Base-by-base conservation (phyloP, 2,329 filamentous ascomycete species). In the Diaporthe ilicicola region DNA sequence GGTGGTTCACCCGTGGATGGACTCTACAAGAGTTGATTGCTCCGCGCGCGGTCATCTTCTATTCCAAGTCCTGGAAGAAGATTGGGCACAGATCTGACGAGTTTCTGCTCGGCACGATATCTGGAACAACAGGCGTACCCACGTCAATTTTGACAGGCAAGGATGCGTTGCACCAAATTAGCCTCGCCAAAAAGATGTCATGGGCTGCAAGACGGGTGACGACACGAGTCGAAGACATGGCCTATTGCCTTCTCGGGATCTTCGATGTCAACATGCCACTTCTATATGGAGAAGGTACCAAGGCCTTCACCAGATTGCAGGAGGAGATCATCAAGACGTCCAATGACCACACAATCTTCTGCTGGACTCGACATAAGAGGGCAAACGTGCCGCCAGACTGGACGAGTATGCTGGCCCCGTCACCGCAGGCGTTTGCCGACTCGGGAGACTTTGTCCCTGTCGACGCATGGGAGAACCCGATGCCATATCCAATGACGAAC, bases 201-300 rank as follows among this genome's bases (percentile, higher is more conserved):
- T 78, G 76, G 76, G 77, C 75, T 24, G 69, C 76, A 3, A 51
- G 59, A 15, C 70, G 76, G n/a, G 29, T 73, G 34, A 77, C 74
- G 9, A 76, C 70, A 8, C 71, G 74, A 2, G 24, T 69, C 66
- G 72, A 77, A 64, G 76, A 79, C 71, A 64, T 69, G 15, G 76
- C 76, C 2, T 78, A 78, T 24, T 70, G 67, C 37, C 50, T 72
- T 8, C 46, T 72, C 1, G 77, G 75, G 0, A 70, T 78, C 4
- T 78, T 79, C 48, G 73, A 73, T 50, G 70, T 79, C 12, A 77
- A 76, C 24, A 78, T 78, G 74, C 72, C 77, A 12, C 67, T 79
- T 42, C 73, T 78, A 2, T 79, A 78, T 32, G 77, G 77, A 19
- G 77, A 79, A 54, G 76, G 75, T 22, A 13, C n/a, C 6, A 76